A percentile compares a stretch with the other conserved stretches of the same genome.
phyloP scores from a whole-genome alignment of 306 rosid genomes.

The Hippophae gyantsensis region DNA sequence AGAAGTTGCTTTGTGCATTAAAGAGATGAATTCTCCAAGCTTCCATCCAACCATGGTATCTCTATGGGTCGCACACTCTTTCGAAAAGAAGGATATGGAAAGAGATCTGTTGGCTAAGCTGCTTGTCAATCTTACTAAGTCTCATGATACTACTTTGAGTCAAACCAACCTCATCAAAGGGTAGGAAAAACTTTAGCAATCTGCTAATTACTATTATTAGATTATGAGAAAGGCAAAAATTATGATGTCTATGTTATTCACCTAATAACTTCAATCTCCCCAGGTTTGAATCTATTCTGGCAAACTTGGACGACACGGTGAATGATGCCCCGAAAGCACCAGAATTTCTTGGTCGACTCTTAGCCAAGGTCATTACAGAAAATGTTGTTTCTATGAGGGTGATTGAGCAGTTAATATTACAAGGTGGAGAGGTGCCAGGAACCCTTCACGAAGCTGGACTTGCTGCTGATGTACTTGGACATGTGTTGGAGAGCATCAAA shows the following conservation, averaged over 20 bases:
- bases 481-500: constrained; percentile 49
- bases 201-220: constrained; percentile 1
- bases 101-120: constrained; percentile 65
- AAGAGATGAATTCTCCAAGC: constrained; percentile 66
- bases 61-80: constrained; percentile 76
- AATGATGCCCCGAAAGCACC: constrained; percentile 88
- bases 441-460: constrained; percentile 50
- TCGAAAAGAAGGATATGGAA: constrained; percentile 67
- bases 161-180: constrained; percentile 62
- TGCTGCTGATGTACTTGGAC: constrained; percentile 75
- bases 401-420: constrained; percentile 42
- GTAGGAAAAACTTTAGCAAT: constrained; percentile 25
- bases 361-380: constrained; percentile 45
- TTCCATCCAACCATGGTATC: constrained; percentile 77
- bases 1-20: constrained; percentile 63
- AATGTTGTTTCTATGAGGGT: constrained; percentile 45
- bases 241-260: not conserved
- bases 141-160: constrained; percentile 43
- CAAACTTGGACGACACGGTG: constrained; percentile 63
- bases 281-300: constrained; percentile 65
- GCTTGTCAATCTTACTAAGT: constrained; percentile 50
- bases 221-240: not conserved
- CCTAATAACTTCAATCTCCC: constrained; percentile 4
- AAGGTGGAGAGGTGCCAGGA: constrained; percentile 78
- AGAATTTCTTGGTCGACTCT: constrained; percentile 59